Percentiles rank a stretch among this genome's conserved stretches.
phyloP scores from a whole-genome alignment of 257 asterid species.

The Ballota nigra region DNA sequence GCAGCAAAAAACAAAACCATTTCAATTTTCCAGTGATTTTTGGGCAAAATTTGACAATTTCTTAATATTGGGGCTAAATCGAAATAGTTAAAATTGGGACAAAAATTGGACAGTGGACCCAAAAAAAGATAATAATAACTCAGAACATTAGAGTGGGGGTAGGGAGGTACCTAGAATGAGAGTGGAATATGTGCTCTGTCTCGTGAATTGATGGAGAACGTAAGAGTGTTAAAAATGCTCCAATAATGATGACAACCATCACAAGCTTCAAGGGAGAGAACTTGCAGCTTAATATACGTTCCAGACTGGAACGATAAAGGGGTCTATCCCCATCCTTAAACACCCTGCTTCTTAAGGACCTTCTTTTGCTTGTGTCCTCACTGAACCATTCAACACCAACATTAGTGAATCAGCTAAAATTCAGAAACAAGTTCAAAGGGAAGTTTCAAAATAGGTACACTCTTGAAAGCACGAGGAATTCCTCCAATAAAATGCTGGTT shows the following conservation, averaged over 20 bases:
- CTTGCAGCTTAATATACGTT: slow-evolving; percentile 52
- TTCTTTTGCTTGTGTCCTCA: slow-evolving; percentile 65
- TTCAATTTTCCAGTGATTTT: too few species aligned
- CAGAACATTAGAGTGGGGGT: too few species aligned
- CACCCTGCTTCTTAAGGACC: slow-evolving; percentile 49
- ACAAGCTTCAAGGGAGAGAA: slow-evolving; percentile 59
- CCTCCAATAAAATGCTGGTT: neutral
- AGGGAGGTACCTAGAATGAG: slow-evolving; percentile 50
- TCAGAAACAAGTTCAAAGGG: neutral
- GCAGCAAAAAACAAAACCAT: too few species aligned
- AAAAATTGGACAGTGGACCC: too few species aligned
- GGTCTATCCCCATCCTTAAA: slow-evolving; percentile 61
- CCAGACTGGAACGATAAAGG: slow-evolving; percentile 50
- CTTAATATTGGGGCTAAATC: too few species aligned
- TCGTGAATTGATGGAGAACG: slow-evolving; percentile 61
- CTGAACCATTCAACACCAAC: slow-evolving; percentile 59
- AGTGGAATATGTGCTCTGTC: slow-evolving; percentile 37
- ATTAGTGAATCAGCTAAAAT: slow-evolving; percentile 17
- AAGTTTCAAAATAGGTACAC: neutral
- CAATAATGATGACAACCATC: slow-evolving; percentile 54
- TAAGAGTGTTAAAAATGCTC: slow-evolving; percentile 57
- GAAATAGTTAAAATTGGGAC: too few species aligned
- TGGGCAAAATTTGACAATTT: too few species aligned
- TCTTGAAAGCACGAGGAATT: neutral
- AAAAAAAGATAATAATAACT: too few species aligned